Evolutionary conservation across 2,329 filamentous ascomycete genomes (phyloP), one percentile per base, ranked within the genome.

Genomic region (Aspergillus sp.): DNA sequence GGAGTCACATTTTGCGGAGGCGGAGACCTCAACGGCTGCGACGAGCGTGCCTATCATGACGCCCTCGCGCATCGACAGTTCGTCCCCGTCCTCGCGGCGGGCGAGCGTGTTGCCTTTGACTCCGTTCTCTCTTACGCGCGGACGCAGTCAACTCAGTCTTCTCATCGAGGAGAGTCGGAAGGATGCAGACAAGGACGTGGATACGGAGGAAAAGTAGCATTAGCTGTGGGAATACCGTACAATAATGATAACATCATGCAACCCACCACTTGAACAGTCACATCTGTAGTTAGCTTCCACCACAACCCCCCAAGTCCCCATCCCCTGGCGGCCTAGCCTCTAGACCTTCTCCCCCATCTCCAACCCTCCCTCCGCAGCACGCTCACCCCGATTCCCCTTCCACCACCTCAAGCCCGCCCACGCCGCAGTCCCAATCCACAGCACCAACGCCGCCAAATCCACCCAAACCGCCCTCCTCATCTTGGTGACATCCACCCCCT

Each of bases 401-500:
- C 67, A 64, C 68, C 69, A 75, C 44, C 69, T 61, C 49, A 73
- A 9, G 29, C 71, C 65, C 32, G 60, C 65, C 66, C 68, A 72
- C 5, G 59, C 59, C 19, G 82, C 80, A 3, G 83, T 85, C 44
- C 86, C 70, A 46, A 91, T 73, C 91, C 91, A 96, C 47, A 96
- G 77, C 13, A 90, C 67, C 69, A 90, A 81, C 68, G 87, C 89
- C 44, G 82, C 76, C 47, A 96, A 71, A 69, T 93, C 88, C 43
- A 96, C 79, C 88, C 89, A 96, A 14, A 94, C 89, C 4, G 90
- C 89, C 52, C 89, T 81, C 59, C 78, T 75, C 52, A 93, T 80
- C 46, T 60, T 64, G 14, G 44, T 45, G 34, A 49, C 53, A 53
- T 62, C 58, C 25, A 47, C 44, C 20, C 56, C 43, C 11, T 10